Percentiles rank a stretch among this genome's conserved stretches.
Evolutionary conservation across 2,329 filamentous ascomycete species (phyloP).

Genomic region (Leptographium radiaticola): DNA sequence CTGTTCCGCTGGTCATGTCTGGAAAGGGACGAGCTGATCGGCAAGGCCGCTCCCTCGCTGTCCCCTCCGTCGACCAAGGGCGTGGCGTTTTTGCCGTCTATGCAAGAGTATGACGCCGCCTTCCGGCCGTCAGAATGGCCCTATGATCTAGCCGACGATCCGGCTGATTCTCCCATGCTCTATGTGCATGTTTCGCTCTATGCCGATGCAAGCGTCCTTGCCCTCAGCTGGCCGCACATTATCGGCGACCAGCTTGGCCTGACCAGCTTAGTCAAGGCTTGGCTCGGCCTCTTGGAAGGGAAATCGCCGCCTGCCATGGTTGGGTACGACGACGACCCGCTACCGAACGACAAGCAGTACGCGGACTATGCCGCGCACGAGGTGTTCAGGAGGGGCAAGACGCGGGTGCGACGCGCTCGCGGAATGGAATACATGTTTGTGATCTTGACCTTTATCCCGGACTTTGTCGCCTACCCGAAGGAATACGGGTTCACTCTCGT

Average conservation of each 20-base stretch:
- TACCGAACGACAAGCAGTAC: conserved; percentile 1
- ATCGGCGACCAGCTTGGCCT: conserved; percentile 5
- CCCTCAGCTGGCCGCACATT: conserved; percentile 1
- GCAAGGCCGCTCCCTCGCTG: neutral
- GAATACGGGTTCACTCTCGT: neutral
- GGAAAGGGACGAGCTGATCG: neutral
- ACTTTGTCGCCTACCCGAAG: neutral
- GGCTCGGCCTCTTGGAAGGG: neutral
- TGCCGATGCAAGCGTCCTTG: conserved; percentile 1
- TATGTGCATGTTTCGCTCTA: neutral
- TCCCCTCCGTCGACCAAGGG: neutral
- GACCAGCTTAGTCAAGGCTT: neutral
- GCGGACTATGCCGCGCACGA: neutral
- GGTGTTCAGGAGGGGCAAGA: neutral
- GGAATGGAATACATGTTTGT: neutral
- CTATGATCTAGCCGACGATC: neutral
- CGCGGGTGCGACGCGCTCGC: neutral
- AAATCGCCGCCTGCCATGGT: neutral
- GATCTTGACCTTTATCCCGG: neutral
- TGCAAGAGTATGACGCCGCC: neutral
- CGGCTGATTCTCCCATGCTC: conserved; percentile 1
- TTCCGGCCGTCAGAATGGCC: conserved; percentile 3
- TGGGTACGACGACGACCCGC: conserved; percentile 1
- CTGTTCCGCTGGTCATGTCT: conserved; percentile 1
- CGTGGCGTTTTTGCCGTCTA: neutral